Evolutionary conservation across 2,329 filamentous ascomycete genomes (phyloP), one percentile per base, ranked within the genome.

Genomic region (Aschersonia sp.): DNA sequence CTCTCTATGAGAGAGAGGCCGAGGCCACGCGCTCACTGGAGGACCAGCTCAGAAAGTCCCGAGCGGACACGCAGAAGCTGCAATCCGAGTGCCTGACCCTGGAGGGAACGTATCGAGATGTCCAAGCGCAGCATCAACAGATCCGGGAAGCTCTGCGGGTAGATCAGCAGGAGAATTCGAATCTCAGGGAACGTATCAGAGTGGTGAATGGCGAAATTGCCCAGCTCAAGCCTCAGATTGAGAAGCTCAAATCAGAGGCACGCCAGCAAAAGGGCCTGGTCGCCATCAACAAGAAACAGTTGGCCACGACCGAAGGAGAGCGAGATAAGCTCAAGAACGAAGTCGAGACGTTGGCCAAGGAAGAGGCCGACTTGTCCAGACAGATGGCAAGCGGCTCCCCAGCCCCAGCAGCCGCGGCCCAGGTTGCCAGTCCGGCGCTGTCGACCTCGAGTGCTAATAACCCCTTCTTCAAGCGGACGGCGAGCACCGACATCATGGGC

Each of bases 211-310:
- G 78, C 10, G 87, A 94, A 63, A 82, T 95, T 56, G 75, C 79
- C 14, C 83, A 88, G 63, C 69, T 97, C 41, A 94, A 88, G 63
- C 88, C 89, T 33, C 83, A 90, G 55, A 79, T 98, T 46, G 92
- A 98, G 63, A 97, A 96, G 70, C 75, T 94, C 57, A 88, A 85
- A 62, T 87, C 84, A 10, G 88, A 96, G 56, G 88, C 88, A 30
- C 81, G 92, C 42, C 92, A 97, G 63, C 89, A 97, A 60, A 97
- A 94, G 68, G 92, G 92, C 14, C 73, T 97, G 54, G 90, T 94
- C 32, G 89, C 92, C 42, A 98, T 98, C 68, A 96, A 96, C 69
- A 97, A 94, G 73, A 98, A 98, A 69, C 92, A 98, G 67, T 71
- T 97, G 51, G 79, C 83, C 37, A 96, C 89, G 1, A 87, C 84